A percentile compares a stretch with the other conserved stretches of the same genome.
phyloP scores from a whole-genome alignment of 139 green algal genomes.

The Closterium sp. region DNA sequence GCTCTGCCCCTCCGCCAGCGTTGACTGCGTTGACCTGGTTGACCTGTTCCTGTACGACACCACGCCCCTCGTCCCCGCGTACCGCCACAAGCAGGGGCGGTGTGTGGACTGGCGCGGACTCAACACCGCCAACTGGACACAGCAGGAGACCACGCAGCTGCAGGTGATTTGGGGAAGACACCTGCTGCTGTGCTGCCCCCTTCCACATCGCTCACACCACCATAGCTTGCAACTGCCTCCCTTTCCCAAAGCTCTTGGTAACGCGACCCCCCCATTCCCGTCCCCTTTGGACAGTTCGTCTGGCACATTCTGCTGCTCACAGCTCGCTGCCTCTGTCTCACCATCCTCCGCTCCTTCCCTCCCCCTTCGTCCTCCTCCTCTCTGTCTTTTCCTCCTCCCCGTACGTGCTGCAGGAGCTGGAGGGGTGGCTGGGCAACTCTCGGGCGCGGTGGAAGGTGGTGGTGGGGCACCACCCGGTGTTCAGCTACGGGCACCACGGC shows the following conservation, averaged over 20 bases:
- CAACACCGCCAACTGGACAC: not conserved
- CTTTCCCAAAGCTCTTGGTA: not conserved
- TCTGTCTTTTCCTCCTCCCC: not conserved
- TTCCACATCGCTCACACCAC: not conserved
- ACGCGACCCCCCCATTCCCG: not conserved
- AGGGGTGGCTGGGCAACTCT: not conserved
- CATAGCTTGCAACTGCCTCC: not conserved
- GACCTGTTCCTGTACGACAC: conserved; percentile 8
- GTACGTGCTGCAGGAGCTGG: not conserved
- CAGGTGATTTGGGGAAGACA: not conserved
- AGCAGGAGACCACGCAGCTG: not conserved
- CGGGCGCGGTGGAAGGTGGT: conserved; percentile 50
- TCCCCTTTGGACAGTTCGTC: not conserved
- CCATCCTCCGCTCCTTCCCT: not conserved
- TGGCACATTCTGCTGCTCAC: no score
- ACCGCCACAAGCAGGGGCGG: conserved; percentile 1
- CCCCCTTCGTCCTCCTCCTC: not conserved
- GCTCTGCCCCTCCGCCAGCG: not conserved
- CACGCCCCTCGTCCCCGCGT: not conserved
- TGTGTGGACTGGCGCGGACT: not conserved
- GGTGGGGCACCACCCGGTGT: conserved; percentile 50
- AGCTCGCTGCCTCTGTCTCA: not conserved
- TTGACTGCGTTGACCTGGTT: not conserved
- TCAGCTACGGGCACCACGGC: conserved; percentile 30
- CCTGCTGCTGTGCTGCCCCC: not conserved